Evolutionary conservation across 2,329 filamentous ascomycete genomes (phyloP).

Genomic region (Fusarium papillatum): DNA sequence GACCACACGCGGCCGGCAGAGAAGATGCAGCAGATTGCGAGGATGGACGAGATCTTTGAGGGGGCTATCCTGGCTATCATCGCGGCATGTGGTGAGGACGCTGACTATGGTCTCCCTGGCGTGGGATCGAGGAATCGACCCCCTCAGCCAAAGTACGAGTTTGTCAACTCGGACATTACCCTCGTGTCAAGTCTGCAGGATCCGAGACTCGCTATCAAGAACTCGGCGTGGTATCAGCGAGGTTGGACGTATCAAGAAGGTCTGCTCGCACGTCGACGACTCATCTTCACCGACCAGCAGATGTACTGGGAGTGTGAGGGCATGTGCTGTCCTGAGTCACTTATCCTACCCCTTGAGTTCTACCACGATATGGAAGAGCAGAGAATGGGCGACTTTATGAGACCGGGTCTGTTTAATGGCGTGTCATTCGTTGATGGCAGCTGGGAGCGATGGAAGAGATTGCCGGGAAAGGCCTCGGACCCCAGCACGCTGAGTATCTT

Average conservation of each 20-base stretch:
- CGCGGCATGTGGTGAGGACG: slow-evolving; percentile 51
- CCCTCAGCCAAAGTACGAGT: slow-evolving; percentile 49
- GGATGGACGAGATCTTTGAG: slow-evolving; percentile 55
- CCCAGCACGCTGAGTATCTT: slow-evolving; percentile 53
- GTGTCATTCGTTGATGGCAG: slow-evolving; percentile 52
- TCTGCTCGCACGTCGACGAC: slow-evolving; percentile 50
- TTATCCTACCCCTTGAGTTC: slow-evolving; percentile 48
- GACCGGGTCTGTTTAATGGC: slow-evolving; percentile 51
- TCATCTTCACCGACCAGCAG: slow-evolving; percentile 55
- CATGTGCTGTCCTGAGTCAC: slow-evolving; percentile 53
- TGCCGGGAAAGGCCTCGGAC: slow-evolving; percentile 44
- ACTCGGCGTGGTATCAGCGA: slow-evolving; percentile 51
- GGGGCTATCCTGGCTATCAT: slow-evolving; percentile 53
- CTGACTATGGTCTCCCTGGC: slow-evolving; percentile 51
- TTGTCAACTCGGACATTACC: slow-evolving; percentile 47
- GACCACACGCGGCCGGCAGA: slow-evolving; percentile 40
- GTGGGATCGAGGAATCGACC: slow-evolving; percentile 45
- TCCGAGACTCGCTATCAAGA: slow-evolving; percentile 45
- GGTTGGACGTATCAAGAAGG: slow-evolving; percentile 58
- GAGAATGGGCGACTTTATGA: slow-evolving; percentile 52
- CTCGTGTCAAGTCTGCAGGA: slow-evolving; percentile 50
- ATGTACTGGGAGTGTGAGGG: slow-evolving; percentile 56
- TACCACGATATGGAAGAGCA: slow-evolving; percentile 50
- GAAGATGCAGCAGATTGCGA: slow-evolving; percentile 47
- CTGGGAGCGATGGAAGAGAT: slow-evolving; percentile 52